These are phyloP conservation scores for Chaetomium strumarium DNA, from an alignment of 2,329 filamentous ascomycete species.

Conservation along the genomic window DNA sequence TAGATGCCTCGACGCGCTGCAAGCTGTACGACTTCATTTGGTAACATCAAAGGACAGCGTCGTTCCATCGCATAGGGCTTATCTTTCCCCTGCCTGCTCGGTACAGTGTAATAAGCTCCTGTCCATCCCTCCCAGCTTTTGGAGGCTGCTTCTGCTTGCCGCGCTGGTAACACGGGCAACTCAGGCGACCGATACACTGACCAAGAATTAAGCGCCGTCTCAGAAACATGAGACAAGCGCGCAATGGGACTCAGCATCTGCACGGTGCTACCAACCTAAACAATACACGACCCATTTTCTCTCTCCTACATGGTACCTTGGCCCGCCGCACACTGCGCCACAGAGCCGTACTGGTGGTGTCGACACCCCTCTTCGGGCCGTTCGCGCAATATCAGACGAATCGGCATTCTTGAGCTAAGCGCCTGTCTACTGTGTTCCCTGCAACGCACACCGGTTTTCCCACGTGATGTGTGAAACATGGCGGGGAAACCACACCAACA, in stretches of 20 bases:
- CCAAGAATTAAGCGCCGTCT: conserved; percentile 8
- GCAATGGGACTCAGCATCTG: neutral
- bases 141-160: neutral
- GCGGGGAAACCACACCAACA: neutral
- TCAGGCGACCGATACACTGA: neutral
- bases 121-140: neutral
- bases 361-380: neutral
- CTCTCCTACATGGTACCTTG: neutral
- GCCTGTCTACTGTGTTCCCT: conserved; percentile 1
- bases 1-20: too few relatives aligned
- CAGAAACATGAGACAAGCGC: conserved; percentile 8
- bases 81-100: neutral
- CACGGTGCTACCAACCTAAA: neutral
- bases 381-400: conserved; percentile 12
- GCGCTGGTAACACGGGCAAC: conserved; percentile 3
- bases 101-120: neutral
- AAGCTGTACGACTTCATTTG: too few relatives aligned
- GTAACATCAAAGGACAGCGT: too few relatives aligned
- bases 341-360: neutral
- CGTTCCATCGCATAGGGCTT: too few relatives aligned
- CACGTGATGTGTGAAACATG: neutral
- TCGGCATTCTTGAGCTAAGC: conserved; percentile 20
- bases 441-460: neutral
- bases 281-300: neutral
- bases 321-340: neutral